phyloP scores from a whole-genome alignment of 495 filamentous ascomycete genomes.

The Mycothermus thermophilus region DNA sequence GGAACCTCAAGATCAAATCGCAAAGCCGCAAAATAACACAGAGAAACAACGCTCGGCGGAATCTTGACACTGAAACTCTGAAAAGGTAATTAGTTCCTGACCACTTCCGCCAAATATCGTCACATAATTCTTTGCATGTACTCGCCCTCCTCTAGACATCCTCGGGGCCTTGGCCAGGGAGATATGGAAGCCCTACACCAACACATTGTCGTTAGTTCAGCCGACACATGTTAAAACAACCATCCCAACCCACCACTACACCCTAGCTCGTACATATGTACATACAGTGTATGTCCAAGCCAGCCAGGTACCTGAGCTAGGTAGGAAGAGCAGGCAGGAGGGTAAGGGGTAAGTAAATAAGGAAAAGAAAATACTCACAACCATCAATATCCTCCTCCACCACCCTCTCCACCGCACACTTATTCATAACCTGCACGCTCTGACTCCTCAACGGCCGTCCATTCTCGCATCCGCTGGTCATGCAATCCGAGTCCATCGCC shows the following conservation, averaged over 20 bases:
- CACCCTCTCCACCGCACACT: constrained; percentile 29
- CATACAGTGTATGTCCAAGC: too few relatives aligned
- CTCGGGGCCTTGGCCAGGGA: constrained; percentile 2
- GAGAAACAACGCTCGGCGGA: too few relatives aligned
- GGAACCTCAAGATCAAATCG: too few relatives aligned
- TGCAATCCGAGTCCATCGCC: constrained; percentile 34
- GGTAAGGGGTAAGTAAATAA: background rate
- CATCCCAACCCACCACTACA: too few relatives aligned
- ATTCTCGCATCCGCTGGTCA: constrained; percentile 33
- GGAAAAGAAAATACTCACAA: constrained; percentile 26
- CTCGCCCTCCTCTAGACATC: background rate
- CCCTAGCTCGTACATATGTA: too few relatives aligned
- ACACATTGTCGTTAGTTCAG: background rate
- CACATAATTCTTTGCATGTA: background rate
- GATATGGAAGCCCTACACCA: constrained; percentile 1
- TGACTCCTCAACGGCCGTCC: constrained; percentile 31
- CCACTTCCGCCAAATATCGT: too few relatives aligned
- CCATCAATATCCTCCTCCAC: constrained; percentile 33
- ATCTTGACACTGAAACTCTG: too few relatives aligned
- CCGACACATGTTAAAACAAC: too few relatives aligned
- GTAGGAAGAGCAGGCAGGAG: too few relatives aligned
- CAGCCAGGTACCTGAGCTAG: too few relatives aligned
- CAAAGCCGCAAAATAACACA: too few relatives aligned
- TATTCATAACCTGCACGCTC: constrained; percentile 27
- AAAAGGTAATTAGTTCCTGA: too few relatives aligned